Conservation (phyloP, 108 stramenopile genomes). For the Nitzschia sp. region DNA sequence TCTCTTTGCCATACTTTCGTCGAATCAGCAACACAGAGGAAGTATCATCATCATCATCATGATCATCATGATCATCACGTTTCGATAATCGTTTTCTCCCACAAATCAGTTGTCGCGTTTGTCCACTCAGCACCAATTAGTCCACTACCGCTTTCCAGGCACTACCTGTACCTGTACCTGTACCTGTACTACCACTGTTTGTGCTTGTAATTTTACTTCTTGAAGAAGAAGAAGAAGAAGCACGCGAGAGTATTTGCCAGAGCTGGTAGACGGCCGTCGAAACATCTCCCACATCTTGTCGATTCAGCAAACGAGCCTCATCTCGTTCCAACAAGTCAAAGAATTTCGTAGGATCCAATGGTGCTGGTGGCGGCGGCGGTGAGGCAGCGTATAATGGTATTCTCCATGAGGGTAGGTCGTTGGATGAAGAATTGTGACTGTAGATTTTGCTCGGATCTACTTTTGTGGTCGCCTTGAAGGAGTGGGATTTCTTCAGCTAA, state of each 20-base stretch:
- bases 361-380: too few relatives aligned
- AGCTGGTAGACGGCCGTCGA: slow-evolving; percentile 29
- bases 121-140: slow-evolving; percentile 5
- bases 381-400: slow-evolving; percentile 45
- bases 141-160: slow-evolving; percentile 16
- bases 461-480: neutral
- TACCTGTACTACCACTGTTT: too few relatives aligned
- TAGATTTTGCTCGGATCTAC: neutral
- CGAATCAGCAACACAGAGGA: too few relatives aligned
- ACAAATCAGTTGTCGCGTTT: slow-evolving; percentile 15
- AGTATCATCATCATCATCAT: too few relatives aligned
- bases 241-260: slow-evolving; percentile 9
- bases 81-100: slow-evolving; percentile 7
- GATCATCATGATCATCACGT: neutral
- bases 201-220: neutral
- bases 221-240: too few relatives aligned
- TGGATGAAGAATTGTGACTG: neutral
- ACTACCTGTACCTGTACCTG: too few relatives aligned
- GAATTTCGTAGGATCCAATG: neutral
- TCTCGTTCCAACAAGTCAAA: neutral
- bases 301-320: slow-evolving; percentile 15
- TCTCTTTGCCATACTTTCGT: slow-evolving; percentile 3
- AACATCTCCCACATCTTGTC: slow-evolving; percentile 39
- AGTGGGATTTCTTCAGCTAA: slow-evolving; percentile 19
- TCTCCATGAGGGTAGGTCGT: slow-evolving; percentile 16